These are phyloP conservation scores for Clonostachys solani DNA, from an alignment of 2,329 filamentous ascomycete species.

Conservation along the genomic window DNA sequence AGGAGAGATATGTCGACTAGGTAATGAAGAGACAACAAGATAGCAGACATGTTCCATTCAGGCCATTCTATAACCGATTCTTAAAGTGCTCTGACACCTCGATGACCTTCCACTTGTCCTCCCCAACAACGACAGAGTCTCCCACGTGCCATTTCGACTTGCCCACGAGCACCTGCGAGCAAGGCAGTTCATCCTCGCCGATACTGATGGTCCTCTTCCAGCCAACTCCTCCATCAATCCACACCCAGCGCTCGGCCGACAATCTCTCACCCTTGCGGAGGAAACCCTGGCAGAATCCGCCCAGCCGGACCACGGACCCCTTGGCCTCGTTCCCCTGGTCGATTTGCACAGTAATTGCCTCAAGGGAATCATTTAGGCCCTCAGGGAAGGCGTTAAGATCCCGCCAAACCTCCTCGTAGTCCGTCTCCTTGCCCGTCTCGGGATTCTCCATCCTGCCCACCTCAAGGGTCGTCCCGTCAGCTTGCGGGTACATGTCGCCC, in stretches of 20 bases:
- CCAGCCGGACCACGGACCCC: conserved; percentile 50
- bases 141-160: neutral
- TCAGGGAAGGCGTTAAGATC: conserved; percentile 30
- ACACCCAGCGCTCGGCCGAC: conserved; percentile 53
- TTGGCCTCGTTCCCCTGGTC: conserved; percentile 16
- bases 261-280: conserved; percentile 35
- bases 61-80: too few species aligned
- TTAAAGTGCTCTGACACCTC: neutral
- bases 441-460: conserved; percentile 57
- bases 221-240: conserved; percentile 10
- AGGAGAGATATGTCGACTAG: too few species aligned
- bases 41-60: too few species aligned
- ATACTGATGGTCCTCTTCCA: conserved; percentile 31
- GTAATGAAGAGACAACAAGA: too few species aligned
- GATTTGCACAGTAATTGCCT: conserved; percentile 5
- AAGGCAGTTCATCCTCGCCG: conserved; percentile 26
- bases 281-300: conserved; percentile 52
- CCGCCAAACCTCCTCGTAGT: conserved; percentile 66
- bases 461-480: conserved; percentile 43
- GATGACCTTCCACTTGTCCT: neutral
- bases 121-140: neutral
- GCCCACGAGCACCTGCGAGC: conserved; percentile 13
- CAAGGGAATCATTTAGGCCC: conserved; percentile 1
- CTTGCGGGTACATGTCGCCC: conserved; percentile 47
- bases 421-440: conserved; percentile 37